Percentiles rank a stretch among this genome's conserved stretches.
Evolutionary conservation across 805 yeast species (phyloP).

Genomic region (Vanderwaltozyma yarrowii): DNA sequence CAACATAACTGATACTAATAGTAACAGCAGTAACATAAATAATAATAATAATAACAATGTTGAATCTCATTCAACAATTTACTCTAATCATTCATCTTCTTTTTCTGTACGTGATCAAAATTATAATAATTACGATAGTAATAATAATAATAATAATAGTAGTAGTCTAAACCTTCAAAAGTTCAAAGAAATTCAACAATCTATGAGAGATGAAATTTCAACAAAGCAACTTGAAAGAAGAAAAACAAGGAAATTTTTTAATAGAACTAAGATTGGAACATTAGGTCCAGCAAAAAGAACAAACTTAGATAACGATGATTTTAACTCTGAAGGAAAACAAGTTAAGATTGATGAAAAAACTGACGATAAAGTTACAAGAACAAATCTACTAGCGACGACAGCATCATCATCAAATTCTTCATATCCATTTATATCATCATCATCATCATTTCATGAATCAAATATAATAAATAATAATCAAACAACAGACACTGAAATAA

Average conservation of each 20-base stretch:
- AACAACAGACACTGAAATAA: conserved; percentile 1
- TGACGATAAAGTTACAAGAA: background rate
- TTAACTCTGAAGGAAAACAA: background rate
- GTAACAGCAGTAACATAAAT: background rate
- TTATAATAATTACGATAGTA: background rate
- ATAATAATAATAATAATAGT: background rate
- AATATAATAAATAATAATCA: background rate
- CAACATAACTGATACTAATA: background rate
- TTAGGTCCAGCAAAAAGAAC: conserved; percentile 28
- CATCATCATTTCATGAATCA: background rate
- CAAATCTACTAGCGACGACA: background rate
- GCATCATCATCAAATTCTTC: conserved; percentile 1
- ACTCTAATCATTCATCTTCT: background rate
- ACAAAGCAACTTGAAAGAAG: conserved; percentile 19
- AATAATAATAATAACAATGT: background rate
- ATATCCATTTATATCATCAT: background rate
- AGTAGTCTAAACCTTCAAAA: conserved; percentile 11
- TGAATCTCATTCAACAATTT: background rate
- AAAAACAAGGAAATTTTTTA: conserved; percentile 19
- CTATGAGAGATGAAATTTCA: conserved; percentile 19
- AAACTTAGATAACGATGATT: conserved; percentile 1
- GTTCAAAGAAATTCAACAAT: conserved; percentile 17
- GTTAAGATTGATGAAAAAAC: background rate
- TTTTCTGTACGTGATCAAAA: background rate
- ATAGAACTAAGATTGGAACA: conserved; percentile 14